phyloP scores from a whole-genome alignment of 331 rosid species.

The Saraca asoca region DNA sequence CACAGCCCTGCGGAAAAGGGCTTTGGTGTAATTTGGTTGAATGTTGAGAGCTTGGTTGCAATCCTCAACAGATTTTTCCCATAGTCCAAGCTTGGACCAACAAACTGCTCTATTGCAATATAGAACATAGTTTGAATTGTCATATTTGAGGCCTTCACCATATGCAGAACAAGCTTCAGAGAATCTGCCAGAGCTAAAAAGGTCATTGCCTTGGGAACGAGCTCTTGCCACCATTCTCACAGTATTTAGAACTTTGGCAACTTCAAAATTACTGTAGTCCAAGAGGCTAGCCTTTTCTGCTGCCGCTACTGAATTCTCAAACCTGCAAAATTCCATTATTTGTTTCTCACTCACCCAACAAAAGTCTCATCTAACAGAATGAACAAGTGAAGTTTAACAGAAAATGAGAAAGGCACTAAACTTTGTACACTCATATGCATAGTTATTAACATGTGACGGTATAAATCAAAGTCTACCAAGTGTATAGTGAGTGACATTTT shows the following conservation, averaged over 20 bases:
- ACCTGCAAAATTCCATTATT: slow-evolving; percentile 61
- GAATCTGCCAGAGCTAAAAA: slow-evolving; percentile 68
- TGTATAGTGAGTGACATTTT: too few species aligned
- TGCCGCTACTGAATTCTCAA: slow-evolving; percentile 69
- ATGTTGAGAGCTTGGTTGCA: slow-evolving; percentile 82
- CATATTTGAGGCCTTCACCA: slow-evolving; percentile 89
- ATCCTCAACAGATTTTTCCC: slow-evolving; percentile 89
- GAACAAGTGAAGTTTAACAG: too few species aligned
- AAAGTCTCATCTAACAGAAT: too few species aligned
- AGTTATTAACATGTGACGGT: too few species aligned
- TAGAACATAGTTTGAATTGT: slow-evolving; percentile 63
- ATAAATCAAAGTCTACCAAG: too few species aligned
- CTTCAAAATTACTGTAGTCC: slow-evolving; percentile 59
- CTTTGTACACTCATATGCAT: too few species aligned
- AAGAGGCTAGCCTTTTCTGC: slow-evolving; percentile 69
- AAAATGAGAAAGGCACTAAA: too few species aligned
- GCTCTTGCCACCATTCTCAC: slow-evolving; percentile 79
- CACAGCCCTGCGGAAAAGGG: slow-evolving; percentile 78
- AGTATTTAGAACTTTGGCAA: slow-evolving; percentile 52
- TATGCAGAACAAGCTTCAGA: slow-evolving; percentile 88
- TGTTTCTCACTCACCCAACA: slow-evolving; percentile 33
- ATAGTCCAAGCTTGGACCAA: slow-evolving; percentile 84
- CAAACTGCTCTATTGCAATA: slow-evolving; percentile 91
- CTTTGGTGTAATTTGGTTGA: slow-evolving; percentile 81
- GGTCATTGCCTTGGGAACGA: slow-evolving; percentile 78